Evolutionary conservation across 441 rosid genomes (phyloP).

Genomic region (Gossypium davidsonii): DNA sequence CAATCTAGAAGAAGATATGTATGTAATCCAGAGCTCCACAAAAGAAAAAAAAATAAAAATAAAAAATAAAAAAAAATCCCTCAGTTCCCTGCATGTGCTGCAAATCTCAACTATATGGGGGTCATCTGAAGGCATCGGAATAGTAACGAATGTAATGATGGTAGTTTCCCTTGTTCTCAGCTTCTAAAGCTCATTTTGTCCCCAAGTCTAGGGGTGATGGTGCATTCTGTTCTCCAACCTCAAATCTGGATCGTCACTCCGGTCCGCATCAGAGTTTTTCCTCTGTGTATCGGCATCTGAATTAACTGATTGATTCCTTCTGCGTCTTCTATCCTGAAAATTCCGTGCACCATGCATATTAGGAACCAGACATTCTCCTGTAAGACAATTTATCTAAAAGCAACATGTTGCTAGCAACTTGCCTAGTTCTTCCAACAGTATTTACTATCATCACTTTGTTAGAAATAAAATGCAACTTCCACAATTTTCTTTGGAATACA

Average conservation of each 20-base stretch:
- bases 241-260: slow-evolving; percentile 37
- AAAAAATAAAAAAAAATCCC: not conserved
- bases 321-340: slow-evolving; percentile 67
- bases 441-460: not conserved
- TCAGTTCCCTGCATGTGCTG: slow-evolving; percentile 4
- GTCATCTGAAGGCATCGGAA: slow-evolving; percentile 8
- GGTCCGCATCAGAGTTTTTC: slow-evolving; percentile 42
- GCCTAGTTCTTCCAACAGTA: not conserved
- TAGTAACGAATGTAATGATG: slow-evolving; percentile 20
- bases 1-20: not conserved
- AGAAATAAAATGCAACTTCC: not conserved
- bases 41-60: not conserved
- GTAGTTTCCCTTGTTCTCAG: slow-evolving; percentile 6
- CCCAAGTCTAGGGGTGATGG: slow-evolving; percentile 15
- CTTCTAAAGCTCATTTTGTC: slow-evolving; percentile 10
- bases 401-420: not conserved
- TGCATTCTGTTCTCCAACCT: slow-evolving; percentile 25
- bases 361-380: not conserved
- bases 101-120: slow-evolving; percentile 1
- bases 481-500: not conserved
- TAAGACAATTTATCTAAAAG: not conserved
- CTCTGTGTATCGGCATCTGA: slow-evolving; percentile 37
- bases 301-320: slow-evolving; percentile 46
- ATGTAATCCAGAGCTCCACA: not conserved
- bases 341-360: slow-evolving; percentile 1